phyloP scores from a whole-genome alignment of 352 stramenopile species.

The Globisporangium nagaii region DNA sequence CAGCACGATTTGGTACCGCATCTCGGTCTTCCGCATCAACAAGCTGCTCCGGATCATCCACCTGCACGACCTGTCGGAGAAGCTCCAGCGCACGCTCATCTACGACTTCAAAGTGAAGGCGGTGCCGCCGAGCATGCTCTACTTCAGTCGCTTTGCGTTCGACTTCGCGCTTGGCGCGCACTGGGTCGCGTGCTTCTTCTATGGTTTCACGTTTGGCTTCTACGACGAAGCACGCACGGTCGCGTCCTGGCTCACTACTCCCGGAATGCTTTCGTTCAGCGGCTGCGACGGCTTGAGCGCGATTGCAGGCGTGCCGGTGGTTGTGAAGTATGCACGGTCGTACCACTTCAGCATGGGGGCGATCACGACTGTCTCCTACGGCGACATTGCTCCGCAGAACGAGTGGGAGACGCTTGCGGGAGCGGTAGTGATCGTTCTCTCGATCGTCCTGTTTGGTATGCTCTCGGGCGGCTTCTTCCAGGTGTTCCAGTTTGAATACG shows the following conservation, averaged over 20 bases:
- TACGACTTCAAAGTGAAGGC: conserved; percentile 14
- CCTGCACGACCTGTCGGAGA: conserved; percentile 12
- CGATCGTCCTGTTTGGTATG: conserved; percentile 33
- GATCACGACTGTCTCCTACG: conserved; percentile 35
- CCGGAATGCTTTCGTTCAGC: conserved; percentile 24
- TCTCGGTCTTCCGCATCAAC: conserved; percentile 14
- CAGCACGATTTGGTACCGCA: conserved; percentile 7
- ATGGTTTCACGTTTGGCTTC: conserved; percentile 10
- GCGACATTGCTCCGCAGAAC: conserved; percentile 35
- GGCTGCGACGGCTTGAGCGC: conserved; percentile 10
- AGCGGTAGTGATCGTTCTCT: conserved; percentile 33
- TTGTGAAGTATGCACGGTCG: conserved; percentile 20
- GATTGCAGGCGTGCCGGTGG: conserved; percentile 17
- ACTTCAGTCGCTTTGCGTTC: conserved; percentile 15
- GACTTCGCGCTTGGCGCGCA: conserved; percentile 22
- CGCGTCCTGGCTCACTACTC: conserved; percentile 13
- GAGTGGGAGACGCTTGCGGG: conserved; percentile 22
- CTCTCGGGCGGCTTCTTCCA: conserved; percentile 41
- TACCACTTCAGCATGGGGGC: conserved; percentile 38
- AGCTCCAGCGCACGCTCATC: conserved; percentile 12
- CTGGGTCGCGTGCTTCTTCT: conserved; percentile 24
- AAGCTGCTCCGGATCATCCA: conserved; percentile 17
- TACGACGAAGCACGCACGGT: conserved; percentile 8
- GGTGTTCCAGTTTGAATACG: conserved; percentile 38
- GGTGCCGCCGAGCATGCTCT: conserved; percentile 6